Evolutionary conservation across 768 basidiomycete species (phyloP), one percentile per base, ranked within the genome.

Genomic region (Trametes cingulata): DNA sequence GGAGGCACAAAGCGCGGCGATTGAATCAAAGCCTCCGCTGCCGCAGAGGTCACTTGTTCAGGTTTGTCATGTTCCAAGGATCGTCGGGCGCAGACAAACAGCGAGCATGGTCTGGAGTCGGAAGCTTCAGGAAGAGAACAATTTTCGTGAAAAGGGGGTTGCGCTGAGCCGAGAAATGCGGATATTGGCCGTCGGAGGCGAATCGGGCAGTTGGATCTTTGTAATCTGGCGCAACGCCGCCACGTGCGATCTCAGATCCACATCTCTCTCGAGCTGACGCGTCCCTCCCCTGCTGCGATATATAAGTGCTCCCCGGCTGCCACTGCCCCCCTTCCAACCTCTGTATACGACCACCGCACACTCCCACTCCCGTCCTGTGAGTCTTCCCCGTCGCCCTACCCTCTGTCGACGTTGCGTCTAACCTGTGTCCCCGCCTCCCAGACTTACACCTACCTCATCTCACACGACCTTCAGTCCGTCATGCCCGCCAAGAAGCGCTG

Each of bases 401-500:
- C 14, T 9, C 13, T n/a, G 43, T 7, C 22, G 24, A 39, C 41
- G 2, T 42, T 20, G 46, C 52, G n/a, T 41, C 56, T 35, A 9
- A 41, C 46, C 37, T 6, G 19, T 25, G 35, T 20, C 20, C 19
- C 27, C 20, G 7, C 20, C 43, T 19, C 17, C 19, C 52, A 56
- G 45, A 56, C 53, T 10, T 29, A 45, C 25, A 46, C 47, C 22
- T 40, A 13, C 52, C 58, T 52, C 67, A 33, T 37, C 61, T 49
- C 63, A 63, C 65, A 64, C 63, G 62, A 70, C 63, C 40, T 45
- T 41, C 37, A 40, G 29, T 41, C 45, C 64, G 68, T 59, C 62
- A 93, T 93, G 92, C 80, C 90, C 67, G 79, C 83, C 70, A 93
- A 92, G 89, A 92, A 91, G 74, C 90, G 91, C 69, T 94, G 92